Percentiles rank a stretch among this genome's conserved stretches.
These are phyloP conservation scores for Fusarium pilosicola DNA, from an alignment of 2,329 filamentous ascomycete species.

Conservation along the genomic window DNA sequence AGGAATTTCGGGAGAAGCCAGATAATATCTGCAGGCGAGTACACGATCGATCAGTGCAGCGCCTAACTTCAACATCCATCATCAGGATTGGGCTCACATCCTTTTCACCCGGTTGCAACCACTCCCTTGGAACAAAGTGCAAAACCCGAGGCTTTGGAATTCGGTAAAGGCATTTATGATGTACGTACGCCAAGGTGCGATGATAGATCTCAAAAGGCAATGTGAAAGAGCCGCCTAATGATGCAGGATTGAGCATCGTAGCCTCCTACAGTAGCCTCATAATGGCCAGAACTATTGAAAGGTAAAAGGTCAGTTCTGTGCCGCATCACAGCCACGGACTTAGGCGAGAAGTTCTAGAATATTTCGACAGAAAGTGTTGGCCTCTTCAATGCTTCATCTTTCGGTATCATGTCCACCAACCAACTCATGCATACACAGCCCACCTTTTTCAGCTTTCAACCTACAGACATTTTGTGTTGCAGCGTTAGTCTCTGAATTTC, in stretches of 20 bases:
- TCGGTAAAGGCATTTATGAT: fast-evolving
- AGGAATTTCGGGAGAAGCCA: too few relatives aligned
- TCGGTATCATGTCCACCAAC: background rate
- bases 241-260: background rate
- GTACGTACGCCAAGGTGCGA: background rate
- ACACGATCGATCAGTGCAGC: background rate
- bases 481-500: background rate
- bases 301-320: fast-evolving
- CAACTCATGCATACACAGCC: background rate
- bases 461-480: too few relatives aligned
- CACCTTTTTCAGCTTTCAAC: background rate
- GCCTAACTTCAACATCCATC: background rate
- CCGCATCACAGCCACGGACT: background rate
- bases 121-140: background rate
- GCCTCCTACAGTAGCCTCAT: background rate
- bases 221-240: background rate
- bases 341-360: background rate
- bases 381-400: background rate
- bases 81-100: background rate
- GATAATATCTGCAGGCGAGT: background rate
- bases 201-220: background rate
- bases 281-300: background rate
- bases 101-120: background rate
- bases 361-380: fast-evolving
- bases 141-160: background rate